Evolutionary conservation across 192 early-diverging fungal species (phyloP).

Genomic region (Phycomyces nitens): DNA sequence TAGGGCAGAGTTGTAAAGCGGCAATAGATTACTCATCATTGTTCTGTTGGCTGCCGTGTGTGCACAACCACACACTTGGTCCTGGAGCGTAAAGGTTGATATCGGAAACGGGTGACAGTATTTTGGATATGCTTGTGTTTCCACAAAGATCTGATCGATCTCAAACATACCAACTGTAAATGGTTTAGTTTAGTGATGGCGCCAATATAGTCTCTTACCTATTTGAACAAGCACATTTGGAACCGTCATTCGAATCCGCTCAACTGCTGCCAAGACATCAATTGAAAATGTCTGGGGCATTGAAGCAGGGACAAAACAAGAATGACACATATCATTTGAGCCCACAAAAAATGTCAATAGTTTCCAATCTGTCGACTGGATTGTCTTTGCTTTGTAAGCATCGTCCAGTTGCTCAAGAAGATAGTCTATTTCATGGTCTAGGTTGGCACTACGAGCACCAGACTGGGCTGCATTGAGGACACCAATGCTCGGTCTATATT

Average conservation of each 20-base stretch:
- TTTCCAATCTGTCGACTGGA: conserved; percentile 39
- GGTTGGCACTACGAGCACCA: conserved; percentile 46
- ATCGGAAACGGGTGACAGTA: conserved; percentile 32
- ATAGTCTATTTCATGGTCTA: conserved; percentile 44
- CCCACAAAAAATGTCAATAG: conserved; percentile 55
- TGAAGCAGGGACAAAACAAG: conserved; percentile 26
- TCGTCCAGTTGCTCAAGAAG: conserved; percentile 34
- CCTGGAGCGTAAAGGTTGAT: conserved; percentile 23
- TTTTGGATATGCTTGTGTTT: conserved; percentile 29
- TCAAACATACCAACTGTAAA: conserved; percentile 22
- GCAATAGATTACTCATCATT: conserved; percentile 40
- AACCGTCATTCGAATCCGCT: conserved; percentile 31
- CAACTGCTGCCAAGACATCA: conserved; percentile 29
- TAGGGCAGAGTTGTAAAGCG: conserved; percentile 45
- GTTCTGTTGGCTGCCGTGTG: conserved; percentile 31
- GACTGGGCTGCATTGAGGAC: conserved; percentile 53
- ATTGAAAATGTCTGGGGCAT: conserved; percentile 25
- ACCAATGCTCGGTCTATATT: conserved; percentile 21
- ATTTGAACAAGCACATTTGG: conserved; percentile 49
- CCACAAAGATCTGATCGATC: conserved; percentile 32
- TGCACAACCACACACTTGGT: conserved; percentile 35
- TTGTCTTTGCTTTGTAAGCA: conserved; percentile 24
- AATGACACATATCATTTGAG: conserved; percentile 54
- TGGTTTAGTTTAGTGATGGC: too few relatives aligned
- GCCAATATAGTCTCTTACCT: conserved; percentile 28